Evolutionary conservation across 176 grass and related monocot genomes (phyloP), one percentile per base, ranked within the genome.

Genomic region (Carex scoparia): DNA sequence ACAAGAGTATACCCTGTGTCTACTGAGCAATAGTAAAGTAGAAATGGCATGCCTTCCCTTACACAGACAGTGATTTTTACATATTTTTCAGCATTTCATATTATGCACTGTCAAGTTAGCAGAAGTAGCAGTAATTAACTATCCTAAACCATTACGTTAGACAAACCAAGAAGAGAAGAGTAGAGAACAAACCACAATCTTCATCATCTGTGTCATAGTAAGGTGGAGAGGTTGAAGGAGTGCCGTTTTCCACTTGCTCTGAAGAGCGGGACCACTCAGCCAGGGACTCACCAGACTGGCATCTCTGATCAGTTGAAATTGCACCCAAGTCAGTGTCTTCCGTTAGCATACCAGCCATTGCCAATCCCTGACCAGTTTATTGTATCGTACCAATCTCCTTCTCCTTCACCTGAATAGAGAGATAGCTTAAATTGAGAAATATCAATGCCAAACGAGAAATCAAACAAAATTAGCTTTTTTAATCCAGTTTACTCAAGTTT

Each of bases 221-320:
- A 70, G 89, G 88, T 31, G 91, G 93, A 13, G 91, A 95, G 87
- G 95, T 95, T 5, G 95, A 95, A 48, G 95, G 88, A 79, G 88
- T 93, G 68, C 91, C 88, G 80, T 98, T 98, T 84, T 98, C 95
- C 49, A 92, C 93, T 80, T 98, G 95, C 35, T 98, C 93, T 46
- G 85, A 90, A 28, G 93, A 95, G 48, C 95, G 81, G 12, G 69
- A 72, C 92, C 95, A 93, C 72, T 97, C 95, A 37, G 86, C 74
- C 64, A 92, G 79, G 72, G 91, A 92, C 51, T 98, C 93, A 27
- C 87, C 91, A 0, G 95, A 93, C 59, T 87, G 79, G 75, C 88
- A 91, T 56, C 85, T 91, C 16, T 93, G 91, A 90, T 93, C 95
- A 66, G 84, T 98, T 35, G 88, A 83, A 92, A 84, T 72, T 85